These are phyloP conservation scores for Platanthera guangdongensis DNA, from an alignment of 106 monocot species.

Conservation along the genomic window DNA sequence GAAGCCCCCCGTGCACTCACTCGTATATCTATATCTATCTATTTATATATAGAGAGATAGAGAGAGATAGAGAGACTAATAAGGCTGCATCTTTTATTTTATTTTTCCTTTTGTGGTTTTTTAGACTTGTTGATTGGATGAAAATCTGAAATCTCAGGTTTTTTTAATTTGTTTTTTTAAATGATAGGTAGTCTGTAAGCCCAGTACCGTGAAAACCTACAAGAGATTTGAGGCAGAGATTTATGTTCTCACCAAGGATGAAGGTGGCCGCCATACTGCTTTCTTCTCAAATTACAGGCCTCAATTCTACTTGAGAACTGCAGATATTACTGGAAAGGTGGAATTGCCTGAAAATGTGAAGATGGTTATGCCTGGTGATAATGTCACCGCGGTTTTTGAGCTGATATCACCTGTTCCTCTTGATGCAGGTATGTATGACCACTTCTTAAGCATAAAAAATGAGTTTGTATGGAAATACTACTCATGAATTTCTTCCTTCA, in stretches of 20 bases:
- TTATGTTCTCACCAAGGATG: constrained; percentile 93
- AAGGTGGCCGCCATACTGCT: constrained; percentile 94
- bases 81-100: too few relatives aligned
- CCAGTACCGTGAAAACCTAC: constrained; percentile 77
- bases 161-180: not conserved
- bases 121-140: not conserved
- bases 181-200: constrained; percentile 80
- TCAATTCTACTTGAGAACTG: constrained; percentile 94
- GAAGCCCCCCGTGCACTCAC: too few relatives aligned
- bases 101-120: not conserved
- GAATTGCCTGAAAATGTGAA: constrained; percentile 87
- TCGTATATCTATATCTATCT: too few relatives aligned
- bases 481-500: not conserved
- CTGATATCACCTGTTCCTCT: constrained; percentile 88
- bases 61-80: too few relatives aligned
- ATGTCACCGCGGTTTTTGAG: constrained; percentile 87
- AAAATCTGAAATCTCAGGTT: not conserved
- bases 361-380: constrained; percentile 99
- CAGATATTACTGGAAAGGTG: constrained; percentile 92
- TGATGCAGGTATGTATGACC: constrained; percentile 56
- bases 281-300: constrained; percentile 98
- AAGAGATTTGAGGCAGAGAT: constrained; percentile 96
- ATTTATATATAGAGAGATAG: too few relatives aligned
- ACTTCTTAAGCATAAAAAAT: not conserved
- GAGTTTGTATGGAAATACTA: not conserved